Evolutionary conservation across 2,329 filamentous ascomycete genomes (phyloP).

Genomic region (Neofusicoccum laricinum): DNA sequence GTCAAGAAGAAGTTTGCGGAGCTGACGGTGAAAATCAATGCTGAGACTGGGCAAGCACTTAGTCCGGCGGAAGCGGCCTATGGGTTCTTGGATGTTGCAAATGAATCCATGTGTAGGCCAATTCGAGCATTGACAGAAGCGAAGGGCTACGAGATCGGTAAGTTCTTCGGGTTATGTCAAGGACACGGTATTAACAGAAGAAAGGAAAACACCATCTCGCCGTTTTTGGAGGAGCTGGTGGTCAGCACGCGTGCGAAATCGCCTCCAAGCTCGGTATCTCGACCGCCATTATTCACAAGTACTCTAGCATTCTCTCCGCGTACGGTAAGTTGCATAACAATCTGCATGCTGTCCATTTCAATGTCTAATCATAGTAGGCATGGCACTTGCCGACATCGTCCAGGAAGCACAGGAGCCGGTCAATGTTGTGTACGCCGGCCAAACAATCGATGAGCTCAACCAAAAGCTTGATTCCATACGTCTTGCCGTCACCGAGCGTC

Average conservation of each 20-base stretch:
- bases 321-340: slow-evolving; percentile 32
- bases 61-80: slow-evolving; percentile 27
- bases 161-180: neutral
- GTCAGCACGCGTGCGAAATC: slow-evolving; percentile 41
- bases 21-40: slow-evolving; percentile 44
- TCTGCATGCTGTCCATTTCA: neutral
- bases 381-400: slow-evolving; percentile 25
- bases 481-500: slow-evolving; percentile 35
- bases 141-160: slow-evolving; percentile 23
- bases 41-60: slow-evolving; percentile 26
- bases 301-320: slow-evolving; percentile 47
- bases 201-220: slow-evolving; percentile 56
- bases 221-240: slow-evolving; percentile 34
- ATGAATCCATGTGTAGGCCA: slow-evolving; percentile 37
- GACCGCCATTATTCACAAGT: slow-evolving; percentile 44
- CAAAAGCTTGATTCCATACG: neutral
- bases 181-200: neutral
- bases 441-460: slow-evolving; percentile 69
- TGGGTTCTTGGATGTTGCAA: slow-evolving; percentile 28
- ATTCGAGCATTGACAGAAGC: slow-evolving; percentile 29
- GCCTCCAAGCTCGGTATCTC: slow-evolving; percentile 44
- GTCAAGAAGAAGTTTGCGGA: slow-evolving; percentile 40
- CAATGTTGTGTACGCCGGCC: slow-evolving; percentile 60
- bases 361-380: slow-evolving; percentile 34
- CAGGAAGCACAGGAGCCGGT: slow-evolving; percentile 71